Evolutionary conservation across 192 early-diverging fungal species (phyloP), one percentile per base, ranked within the genome.

Genomic region (Phycomyces nitens): DNA sequence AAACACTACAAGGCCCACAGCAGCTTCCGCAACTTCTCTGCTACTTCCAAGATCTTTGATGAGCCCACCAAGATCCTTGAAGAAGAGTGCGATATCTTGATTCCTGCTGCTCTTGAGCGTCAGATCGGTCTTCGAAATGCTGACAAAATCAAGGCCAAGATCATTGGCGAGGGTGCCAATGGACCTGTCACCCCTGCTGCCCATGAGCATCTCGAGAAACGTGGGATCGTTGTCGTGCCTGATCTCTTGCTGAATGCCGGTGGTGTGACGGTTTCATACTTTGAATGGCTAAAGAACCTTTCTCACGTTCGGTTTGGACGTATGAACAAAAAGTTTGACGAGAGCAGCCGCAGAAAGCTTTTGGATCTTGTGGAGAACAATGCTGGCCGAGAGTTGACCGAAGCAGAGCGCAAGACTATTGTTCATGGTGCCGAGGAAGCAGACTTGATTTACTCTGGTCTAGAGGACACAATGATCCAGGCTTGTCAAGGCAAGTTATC

Each of bases 401-500:
- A 87, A 23, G 73, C 82, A 39, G 91, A 93, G 66, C 82, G 88
- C n/a, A 82, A 86, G 54, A 79, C 86, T 62, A 77, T 91, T 43
- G 84, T 91, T 54, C 86, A 90, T 60, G 91, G 91, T 53, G 91
- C 91, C 12, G 88, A 93, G 69, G 91, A 93, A 74, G 82, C 84
- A 22, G 91, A 93, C 75, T 80, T 93, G 7, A 86, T 93, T 15
- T 93, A 90, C 80, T 91, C 89, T 47, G 91, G 91, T 40, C 72
- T 93, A 16, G 91, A 93, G 53, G 91, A 93, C 65, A 91, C 91
- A n/a, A 91, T 93, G 89, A 86, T 90, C 52, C 79, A 77, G 60
- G 90, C 90, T 11, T 90, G 87, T 65, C 74, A 78, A 27, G 44
- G 44, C 12, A 47, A 47, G 44, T 3, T 11, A 47, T 3, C 12